A percentile compares a stretch with the other conserved stretches of the same genome.
Conservation (phyloP, 345 rosid genomes). For the Aquilaria yunnanensis region DNA sequence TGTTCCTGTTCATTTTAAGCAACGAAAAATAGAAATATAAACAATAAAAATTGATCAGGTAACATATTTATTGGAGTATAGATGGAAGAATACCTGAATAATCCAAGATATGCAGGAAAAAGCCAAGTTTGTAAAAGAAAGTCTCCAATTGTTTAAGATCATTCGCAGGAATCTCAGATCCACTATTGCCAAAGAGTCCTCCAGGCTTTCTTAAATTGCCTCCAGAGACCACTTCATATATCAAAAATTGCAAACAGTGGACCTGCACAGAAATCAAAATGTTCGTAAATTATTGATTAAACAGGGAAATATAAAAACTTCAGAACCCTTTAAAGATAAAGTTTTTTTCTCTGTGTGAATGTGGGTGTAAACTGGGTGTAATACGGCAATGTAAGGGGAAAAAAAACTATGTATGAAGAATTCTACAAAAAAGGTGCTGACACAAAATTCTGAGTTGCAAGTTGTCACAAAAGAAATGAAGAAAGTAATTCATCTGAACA, state of each 20-base stretch:
- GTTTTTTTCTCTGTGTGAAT: no score
- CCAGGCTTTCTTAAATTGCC: slow-evolving; percentile 99
- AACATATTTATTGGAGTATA: slow-evolving; percentile 1
- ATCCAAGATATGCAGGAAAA: slow-evolving; percentile 94
- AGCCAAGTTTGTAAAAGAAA: slow-evolving; percentile 96
- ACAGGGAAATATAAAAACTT: background rate
- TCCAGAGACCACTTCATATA: slow-evolving; percentile 98
- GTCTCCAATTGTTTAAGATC: slow-evolving; percentile 93
- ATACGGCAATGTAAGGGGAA: no score
- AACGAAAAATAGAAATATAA: background rate
- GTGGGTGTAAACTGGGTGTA: no score
- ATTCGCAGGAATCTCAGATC: slow-evolving; percentile 93
- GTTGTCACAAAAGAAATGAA: no score
- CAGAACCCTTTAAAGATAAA: no score
- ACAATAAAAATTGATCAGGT: background rate
- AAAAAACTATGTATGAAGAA: no score
- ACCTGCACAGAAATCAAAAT: slow-evolving; percentile 39
- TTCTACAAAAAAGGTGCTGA: no score
- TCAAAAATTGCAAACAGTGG: slow-evolving; percentile 93
- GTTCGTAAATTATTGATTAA: background rate
- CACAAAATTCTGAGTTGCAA: no score
- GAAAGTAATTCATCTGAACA: no score
- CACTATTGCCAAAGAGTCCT: slow-evolving; percentile 95
- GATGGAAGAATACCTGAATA: slow-evolving; percentile 55
- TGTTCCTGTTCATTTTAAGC: background rate